Base-by-base conservation (phyloP, 192 early-diverging fungal species). In the Powellomyces hirtus region DNA sequence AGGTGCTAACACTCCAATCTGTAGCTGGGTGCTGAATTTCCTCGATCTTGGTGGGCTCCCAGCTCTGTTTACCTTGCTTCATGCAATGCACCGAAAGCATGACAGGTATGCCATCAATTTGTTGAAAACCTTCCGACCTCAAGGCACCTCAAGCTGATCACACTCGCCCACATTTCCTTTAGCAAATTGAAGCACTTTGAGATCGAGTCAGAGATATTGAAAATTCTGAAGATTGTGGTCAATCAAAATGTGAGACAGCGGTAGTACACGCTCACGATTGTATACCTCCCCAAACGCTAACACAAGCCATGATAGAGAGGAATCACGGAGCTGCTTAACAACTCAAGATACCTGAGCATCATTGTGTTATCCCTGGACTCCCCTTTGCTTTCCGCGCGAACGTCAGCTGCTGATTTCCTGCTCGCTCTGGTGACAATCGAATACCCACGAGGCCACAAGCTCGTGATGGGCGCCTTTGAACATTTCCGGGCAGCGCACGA, bases 161-260 rank as follows among this genome's bases (percentile, higher is more conserved):
- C 16, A n/a, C 45, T 51, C 2, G 33, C 31, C 44, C 5, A 24
- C 51, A 22, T 56, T 30, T 8, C 49, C 35, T 16, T 29, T 60
- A 79, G 77, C 44, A 79, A 79, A 49, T 20, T 31, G n/a, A 79
- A 79, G 62, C 75, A 81, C 50, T 70, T 62, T 38, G 80, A 81
- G 26, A 74, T 72, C 13, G 80, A 81, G 52, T 50, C 63, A 0
- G 77, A 81, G 33, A 74, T 70, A 11, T 56, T 81, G 18, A 76
- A 79, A 38, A 64, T 81, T 20, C 51, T 81, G 26, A 79, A 77
- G 51, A 59, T 79, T 29, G 36, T 78, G 10, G 75, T 73, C 42
- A 79, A 76, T 35, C 57, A 79, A 35, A 45, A 79, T 36, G 75
- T 81, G 38, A 64, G 60, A 20, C 38, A 37, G 20, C 34, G 40